These are phyloP conservation scores for Pichia sp. DNA, from an alignment of 1,139 yeast species.

Conservation along the genomic window DNA sequence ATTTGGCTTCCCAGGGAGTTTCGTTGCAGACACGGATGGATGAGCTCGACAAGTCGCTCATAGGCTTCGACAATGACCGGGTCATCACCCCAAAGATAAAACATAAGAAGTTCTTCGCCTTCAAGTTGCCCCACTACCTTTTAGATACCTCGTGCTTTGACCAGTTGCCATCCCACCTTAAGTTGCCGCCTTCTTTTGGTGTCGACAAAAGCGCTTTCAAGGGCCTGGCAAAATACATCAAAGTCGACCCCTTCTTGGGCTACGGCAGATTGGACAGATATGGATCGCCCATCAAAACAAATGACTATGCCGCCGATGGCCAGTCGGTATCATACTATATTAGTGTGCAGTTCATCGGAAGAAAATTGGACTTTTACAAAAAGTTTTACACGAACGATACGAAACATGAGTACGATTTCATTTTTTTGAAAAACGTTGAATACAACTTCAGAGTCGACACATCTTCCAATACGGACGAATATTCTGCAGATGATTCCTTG, in stretches of 20 bases:
- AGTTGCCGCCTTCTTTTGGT: conserved; percentile 64
- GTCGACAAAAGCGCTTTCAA: conserved; percentile 32
- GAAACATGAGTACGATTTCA: conserved; percentile 23
- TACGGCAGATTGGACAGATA: conserved; percentile 38
- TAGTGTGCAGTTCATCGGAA: conserved; percentile 28
- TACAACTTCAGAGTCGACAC: conserved; percentile 25
- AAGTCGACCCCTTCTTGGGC: conserved; percentile 31
- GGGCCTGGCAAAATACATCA: conserved; percentile 20
- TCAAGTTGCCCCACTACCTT: conserved; percentile 55
- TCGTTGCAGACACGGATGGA: background rate
- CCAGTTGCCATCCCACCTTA: conserved; percentile 44
- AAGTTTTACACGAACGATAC: conserved; percentile 18
- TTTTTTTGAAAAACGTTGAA: conserved; percentile 21
- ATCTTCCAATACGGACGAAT: conserved; percentile 1
- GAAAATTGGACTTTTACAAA: conserved; percentile 21
- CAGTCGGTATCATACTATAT: conserved; percentile 29
- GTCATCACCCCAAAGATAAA: conserved; percentile 45
- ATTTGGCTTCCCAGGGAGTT: conserved; percentile 16
- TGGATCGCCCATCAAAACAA: conserved; percentile 35
- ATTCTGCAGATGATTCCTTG: background rate
- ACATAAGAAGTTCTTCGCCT: conserved; percentile 61
- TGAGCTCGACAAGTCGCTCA: conserved; percentile 40
- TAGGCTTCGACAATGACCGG: conserved; percentile 53
- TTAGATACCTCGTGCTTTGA: conserved; percentile 57
- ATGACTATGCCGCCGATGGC: conserved; percentile 29